A percentile compares a stretch with the other conserved stretches of the same genome.
Evolutionary conservation across 2,329 filamentous ascomycete species (phyloP).

Genomic region (Zopfia rhizophila): DNA sequence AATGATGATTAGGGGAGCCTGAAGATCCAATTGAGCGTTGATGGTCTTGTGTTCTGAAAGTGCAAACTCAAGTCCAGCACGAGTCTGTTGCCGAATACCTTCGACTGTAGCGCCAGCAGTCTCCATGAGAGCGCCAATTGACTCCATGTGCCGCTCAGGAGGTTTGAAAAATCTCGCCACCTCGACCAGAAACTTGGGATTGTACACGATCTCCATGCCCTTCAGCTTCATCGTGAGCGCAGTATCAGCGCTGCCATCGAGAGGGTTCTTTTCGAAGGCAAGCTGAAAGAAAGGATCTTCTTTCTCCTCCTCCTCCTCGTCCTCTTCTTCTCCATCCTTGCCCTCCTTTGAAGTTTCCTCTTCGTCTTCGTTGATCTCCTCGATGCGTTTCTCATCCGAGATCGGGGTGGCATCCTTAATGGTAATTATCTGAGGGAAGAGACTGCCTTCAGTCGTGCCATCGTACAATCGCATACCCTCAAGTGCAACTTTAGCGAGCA

Average conservation of each 20-base stretch:
- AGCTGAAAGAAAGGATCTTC: constrained; percentile 90
- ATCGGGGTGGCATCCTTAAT: constrained; percentile 85
- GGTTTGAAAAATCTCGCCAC: constrained; percentile 96
- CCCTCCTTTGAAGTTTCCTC: constrained; percentile 56
- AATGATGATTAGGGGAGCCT: constrained; percentile 95
- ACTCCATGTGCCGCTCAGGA: constrained; percentile 97
- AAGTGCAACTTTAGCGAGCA: constrained; percentile 87
- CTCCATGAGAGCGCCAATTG: constrained; percentile 94
- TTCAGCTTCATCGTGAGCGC: constrained; percentile 91
- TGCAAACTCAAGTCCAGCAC: constrained; percentile 94
- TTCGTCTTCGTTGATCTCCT: constrained; percentile 61
- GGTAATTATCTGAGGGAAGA: constrained; percentile 94
- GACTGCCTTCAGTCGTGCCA: constrained; percentile 88
- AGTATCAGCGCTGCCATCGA: constrained; percentile 91
- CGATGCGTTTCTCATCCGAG: constrained; percentile 60
- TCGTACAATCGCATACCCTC: constrained; percentile 95
- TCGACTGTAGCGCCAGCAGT: constrained; percentile 95
- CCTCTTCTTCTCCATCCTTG: constrained; percentile 60
- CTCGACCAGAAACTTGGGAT: constrained; percentile 90
- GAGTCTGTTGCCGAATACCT: constrained; percentile 91
- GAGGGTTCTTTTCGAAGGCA: constrained; percentile 91
- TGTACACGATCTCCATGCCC: constrained; percentile 97
- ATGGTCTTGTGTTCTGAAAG: constrained; percentile 98
- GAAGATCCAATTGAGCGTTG: constrained; percentile 93
- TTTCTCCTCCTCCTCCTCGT: constrained; percentile 57